Evolutionary conservation across 768 basidiomycete species (phyloP), one percentile per base, ranked within the genome.

Genomic region (Serendipita sp.): DNA sequence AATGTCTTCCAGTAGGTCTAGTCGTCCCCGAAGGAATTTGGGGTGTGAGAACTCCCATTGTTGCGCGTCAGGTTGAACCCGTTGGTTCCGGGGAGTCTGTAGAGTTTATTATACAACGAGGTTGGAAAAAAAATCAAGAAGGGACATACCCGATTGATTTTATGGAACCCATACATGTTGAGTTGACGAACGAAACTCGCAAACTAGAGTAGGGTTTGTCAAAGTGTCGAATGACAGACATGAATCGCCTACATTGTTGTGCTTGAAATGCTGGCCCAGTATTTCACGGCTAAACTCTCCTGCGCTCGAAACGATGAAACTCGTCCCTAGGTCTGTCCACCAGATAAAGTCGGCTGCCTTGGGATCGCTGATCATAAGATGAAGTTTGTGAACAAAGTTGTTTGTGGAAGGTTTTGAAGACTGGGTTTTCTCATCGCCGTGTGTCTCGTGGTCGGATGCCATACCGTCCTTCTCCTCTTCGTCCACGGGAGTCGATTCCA

Each of bases 91-190:
- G 26, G 88, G 88, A 3, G 88, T 88, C 82, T 88, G 56, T 71
- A 65, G 38, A 9, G 11, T 24, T 22, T 11, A 26, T 34, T 9
- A 30, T 24, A 16, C 11, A 17, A 50, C 45, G 31, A 17, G 34
- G 2, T 20, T n/a, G 41, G 44, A 41, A 64, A 65, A 64, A 48
- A 50, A 63, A 26, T 53, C 44, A 50, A 45, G 26, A 51, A 44
- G 42, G 44, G 2, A 76, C 81, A 65, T 63, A 88, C 86, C 74
- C 89, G 80, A 72, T 91, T 91, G 74, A 90, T 90, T 75, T 94
- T 94, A 75, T 91, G 90, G 73, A 94, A 95, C 28, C 90, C 91
- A 69, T 93, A 95, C 89, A 94, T 94, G 78, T 95, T 94, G 66
- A 94, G 80, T 71, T 95, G 92, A 66, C 93, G 84, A 61, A 94